A percentile compares a stretch with the other conserved stretches of the same genome.
Evolutionary conservation across 202 grass and related monocot species (phyloP).

Genomic region (Bolboschoenoplectus hybrid): DNA sequence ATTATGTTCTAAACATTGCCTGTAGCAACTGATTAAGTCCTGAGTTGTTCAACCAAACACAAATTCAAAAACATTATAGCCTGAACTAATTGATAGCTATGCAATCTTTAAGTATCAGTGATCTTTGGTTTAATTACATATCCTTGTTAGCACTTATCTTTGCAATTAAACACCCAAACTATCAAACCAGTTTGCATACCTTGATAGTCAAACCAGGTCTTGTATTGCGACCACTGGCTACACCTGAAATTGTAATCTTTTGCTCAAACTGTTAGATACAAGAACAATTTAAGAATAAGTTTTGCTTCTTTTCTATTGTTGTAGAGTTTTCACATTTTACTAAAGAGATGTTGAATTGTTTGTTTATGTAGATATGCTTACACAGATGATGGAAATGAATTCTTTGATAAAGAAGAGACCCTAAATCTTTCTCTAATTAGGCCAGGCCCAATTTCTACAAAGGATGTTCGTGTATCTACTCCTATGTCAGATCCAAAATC

Average conservation of each 20-base stretch:
- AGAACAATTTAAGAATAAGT: slow-evolving; percentile 16
- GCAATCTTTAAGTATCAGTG: neutral
- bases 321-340: neutral
- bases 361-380: slow-evolving; percentile 37
- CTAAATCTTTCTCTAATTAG: slow-evolving; percentile 76
- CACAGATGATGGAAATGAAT: slow-evolving; percentile 70
- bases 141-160: neutral
- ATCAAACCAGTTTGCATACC: neutral
- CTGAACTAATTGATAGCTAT: neutral
- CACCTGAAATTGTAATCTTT: slow-evolving; percentile 20
- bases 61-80: neutral
- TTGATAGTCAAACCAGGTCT: neutral
- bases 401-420: slow-evolving; percentile 70
- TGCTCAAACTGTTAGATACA: neutral
- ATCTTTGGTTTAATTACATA: neutral
- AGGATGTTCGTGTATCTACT: slow-evolving; percentile 55
- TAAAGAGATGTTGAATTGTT: neutral
- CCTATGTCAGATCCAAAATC: slow-evolving; percentile 55
- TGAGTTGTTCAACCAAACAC: neutral
- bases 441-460: slow-evolving; percentile 64
- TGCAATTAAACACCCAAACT: neutral
- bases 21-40: neutral
- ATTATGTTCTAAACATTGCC: neutral
- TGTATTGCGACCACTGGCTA: neutral
- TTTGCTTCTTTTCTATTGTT: neutral